Evolutionary conservation across 2,329 filamentous ascomycete species (phyloP).

Genomic region (Blastomyces percursus): DNA sequence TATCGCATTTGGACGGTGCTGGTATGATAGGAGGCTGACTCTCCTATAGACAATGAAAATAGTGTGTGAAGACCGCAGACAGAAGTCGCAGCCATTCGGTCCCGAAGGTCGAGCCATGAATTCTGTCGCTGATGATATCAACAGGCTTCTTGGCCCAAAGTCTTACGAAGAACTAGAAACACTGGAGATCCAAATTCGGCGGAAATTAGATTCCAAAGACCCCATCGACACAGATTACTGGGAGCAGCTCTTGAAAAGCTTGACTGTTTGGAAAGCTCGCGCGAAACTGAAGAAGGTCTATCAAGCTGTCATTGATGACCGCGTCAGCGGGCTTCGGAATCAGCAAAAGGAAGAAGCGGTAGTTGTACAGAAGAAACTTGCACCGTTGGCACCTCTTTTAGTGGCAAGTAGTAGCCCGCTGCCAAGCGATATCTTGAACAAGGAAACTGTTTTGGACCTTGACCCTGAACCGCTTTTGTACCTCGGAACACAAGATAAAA

Average conservation of each 20-base stretch:
- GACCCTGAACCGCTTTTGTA: slow-evolving; percentile 59
- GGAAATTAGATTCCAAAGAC: slow-evolving; percentile 78
- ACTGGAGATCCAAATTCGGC: slow-evolving; percentile 75
- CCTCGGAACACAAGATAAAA: slow-evolving; percentile 53
- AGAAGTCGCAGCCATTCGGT: slow-evolving; percentile 50
- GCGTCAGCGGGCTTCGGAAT: slow-evolving; percentile 54
- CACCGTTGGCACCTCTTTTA: slow-evolving; percentile 36
- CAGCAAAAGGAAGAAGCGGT: slow-evolving; percentile 58
- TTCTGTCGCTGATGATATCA: slow-evolving; percentile 77
- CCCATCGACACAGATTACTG: slow-evolving; percentile 95
- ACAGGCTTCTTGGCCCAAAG: slow-evolving; percentile 76
- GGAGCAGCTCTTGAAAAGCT: slow-evolving; percentile 77
- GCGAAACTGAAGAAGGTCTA: slow-evolving; percentile 71
- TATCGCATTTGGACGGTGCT: not conserved
- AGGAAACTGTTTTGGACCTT: slow-evolving; percentile 25
- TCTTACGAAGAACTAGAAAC: slow-evolving; percentile 73
- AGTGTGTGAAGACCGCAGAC: slow-evolving; percentile 65
- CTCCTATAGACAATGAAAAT: slow-evolving; percentile 58
- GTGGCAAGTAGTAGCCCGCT: slow-evolving; percentile 14
- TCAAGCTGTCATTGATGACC: slow-evolving; percentile 60
- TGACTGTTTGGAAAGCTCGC: slow-evolving; percentile 85
- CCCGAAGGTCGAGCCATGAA: slow-evolving; percentile 64
- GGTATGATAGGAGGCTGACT: not conserved
- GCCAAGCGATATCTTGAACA: not conserved
- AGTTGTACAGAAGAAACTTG: slow-evolving; percentile 43